These are phyloP conservation scores for Penicillium angulare DNA, from an alignment of 495 filamentous ascomycete species.

Conservation along the genomic window DNA sequence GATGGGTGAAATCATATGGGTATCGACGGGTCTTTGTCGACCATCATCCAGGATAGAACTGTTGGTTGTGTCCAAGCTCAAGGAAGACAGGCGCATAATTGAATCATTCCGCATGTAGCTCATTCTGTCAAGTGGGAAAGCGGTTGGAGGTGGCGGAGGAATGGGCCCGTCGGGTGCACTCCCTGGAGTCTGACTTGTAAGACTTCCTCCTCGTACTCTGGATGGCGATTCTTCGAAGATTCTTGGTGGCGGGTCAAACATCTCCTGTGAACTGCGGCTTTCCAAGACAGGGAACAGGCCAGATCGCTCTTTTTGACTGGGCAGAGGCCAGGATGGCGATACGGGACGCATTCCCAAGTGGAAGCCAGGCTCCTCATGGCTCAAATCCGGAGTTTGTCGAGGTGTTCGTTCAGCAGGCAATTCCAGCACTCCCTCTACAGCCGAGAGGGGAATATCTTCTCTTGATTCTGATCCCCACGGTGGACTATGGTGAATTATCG, in stretches of 20 bases:
- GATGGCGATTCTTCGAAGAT: constrained; percentile 24
- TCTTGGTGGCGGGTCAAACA: constrained; percentile 15
- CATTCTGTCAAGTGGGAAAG: constrained; percentile 34
- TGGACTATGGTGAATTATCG: constrained; percentile 7
- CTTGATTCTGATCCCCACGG: constrained; percentile 16
- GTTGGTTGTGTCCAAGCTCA: constrained; percentile 47
- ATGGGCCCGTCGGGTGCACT: constrained; percentile 38
- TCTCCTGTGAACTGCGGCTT: constrained; percentile 8
- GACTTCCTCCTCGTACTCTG: constrained; percentile 37
- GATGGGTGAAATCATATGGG: constrained; percentile 31
- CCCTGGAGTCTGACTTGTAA: constrained; percentile 42
- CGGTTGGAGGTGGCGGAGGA: constrained; percentile 43
- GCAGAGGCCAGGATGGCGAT: constrained; percentile 32
- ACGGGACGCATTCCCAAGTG: constrained; percentile 34
- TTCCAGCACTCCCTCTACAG: constrained; percentile 40
- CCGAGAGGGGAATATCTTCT: constrained; percentile 37
- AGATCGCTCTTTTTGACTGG: constrained; percentile 22
- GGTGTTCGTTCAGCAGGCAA: constrained; percentile 42
- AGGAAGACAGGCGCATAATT: constrained; percentile 38
- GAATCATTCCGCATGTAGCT: constrained; percentile 43
- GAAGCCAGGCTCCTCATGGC: constrained; percentile 20
- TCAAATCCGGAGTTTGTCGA: constrained; percentile 40
- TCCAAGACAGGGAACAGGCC: constrained; percentile 29
- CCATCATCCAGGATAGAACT: constrained; percentile 50
- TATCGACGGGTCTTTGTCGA: constrained; percentile 25